Evolutionary conservation across 2,329 filamentous ascomycete genomes (phyloP).

Genomic region (Trichoderma sp.): DNA sequence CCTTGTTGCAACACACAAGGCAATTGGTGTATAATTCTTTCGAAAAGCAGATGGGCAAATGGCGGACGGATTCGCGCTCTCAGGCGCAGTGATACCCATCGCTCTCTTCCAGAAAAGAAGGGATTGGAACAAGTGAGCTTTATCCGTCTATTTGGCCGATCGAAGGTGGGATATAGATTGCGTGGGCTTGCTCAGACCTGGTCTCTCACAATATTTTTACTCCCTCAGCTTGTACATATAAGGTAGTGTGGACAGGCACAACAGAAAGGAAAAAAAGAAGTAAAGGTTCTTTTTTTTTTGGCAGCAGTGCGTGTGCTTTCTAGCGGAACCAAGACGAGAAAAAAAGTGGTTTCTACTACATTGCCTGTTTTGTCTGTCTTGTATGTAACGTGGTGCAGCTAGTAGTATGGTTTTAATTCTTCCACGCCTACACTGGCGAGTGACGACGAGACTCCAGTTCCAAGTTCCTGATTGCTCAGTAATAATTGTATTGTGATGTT

Average conservation of each 20-base stretch:
- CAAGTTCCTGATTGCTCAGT: background rate
- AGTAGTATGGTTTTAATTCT: conserved; percentile 14
- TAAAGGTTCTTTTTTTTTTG: conserved; percentile 17
- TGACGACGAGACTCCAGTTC: background rate
- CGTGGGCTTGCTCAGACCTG: conserved; percentile 27
- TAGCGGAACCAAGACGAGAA: conserved; percentile 1
- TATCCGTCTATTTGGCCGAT: conserved; percentile 29
- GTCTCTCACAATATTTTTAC: conserved; percentile 29
- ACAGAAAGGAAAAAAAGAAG: conserved; percentile 34
- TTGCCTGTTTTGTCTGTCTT: conserved; percentile 18
- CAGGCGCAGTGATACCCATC: conserved; percentile 17
- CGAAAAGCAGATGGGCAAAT: conserved; percentile 22
- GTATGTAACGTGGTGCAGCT: conserved; percentile 24
- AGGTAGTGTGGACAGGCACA: conserved; percentile 45
- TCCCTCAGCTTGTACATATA: conserved; percentile 39
- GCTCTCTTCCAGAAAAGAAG: conserved; percentile 29
- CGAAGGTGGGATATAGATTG: conserved; percentile 27
- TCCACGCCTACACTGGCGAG: conserved; percentile 16
- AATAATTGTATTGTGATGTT: background rate
- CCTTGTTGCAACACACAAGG: conserved; percentile 11
- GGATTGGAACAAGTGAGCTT: conserved; percentile 30
- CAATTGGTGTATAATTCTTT: conserved; percentile 24
- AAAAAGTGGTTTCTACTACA: conserved; percentile 1
- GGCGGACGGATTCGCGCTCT: conserved; percentile 15
- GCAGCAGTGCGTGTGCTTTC: conserved; percentile 22